Evolutionary conservation across 83 land plant genomes (phyloP).

Genomic region (Thuja plicata): DNA sequence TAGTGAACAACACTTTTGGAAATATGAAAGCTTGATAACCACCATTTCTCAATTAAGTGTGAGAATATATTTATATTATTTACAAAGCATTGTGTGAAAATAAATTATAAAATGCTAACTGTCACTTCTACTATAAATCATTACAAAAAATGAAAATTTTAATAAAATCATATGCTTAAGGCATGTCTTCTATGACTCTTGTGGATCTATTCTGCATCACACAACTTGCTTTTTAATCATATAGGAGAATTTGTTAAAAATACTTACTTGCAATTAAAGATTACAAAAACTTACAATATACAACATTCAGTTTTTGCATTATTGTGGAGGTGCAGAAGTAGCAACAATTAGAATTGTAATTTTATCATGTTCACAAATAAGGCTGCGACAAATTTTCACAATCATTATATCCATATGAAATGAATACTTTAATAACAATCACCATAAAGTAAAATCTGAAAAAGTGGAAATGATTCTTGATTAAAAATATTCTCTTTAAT

Average conservation of each 20-base stretch:
- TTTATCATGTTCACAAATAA: not conserved
- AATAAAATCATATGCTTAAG: no score
- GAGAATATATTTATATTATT: no score
- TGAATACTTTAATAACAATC: not conserved
- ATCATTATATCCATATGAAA: not conserved
- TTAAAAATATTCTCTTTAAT: no score
- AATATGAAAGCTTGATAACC: no score
- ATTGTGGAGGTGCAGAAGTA: not conserved
- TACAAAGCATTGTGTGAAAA: no score
- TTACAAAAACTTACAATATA: not conserved
- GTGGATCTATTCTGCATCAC: slow-evolving; percentile 9
- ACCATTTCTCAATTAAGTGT: no score
- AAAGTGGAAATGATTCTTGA: not conserved
- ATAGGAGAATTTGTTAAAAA: not conserved
- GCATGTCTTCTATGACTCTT: not conserved
- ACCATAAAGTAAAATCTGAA: not conserved
- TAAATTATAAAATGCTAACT: no score
- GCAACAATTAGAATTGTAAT: not conserved
- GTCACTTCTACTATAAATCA: no score
- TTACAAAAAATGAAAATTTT: no score
- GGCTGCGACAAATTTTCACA: not conserved
- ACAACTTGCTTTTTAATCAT: not conserved
- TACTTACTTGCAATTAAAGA: not conserved
- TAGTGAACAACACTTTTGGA: no score
- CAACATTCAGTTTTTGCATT: not conserved